These are phyloP conservation scores for Eucalyptus curtisii DNA, from an alignment of 345 rosid genomes.

Conservation along the genomic window DNA sequence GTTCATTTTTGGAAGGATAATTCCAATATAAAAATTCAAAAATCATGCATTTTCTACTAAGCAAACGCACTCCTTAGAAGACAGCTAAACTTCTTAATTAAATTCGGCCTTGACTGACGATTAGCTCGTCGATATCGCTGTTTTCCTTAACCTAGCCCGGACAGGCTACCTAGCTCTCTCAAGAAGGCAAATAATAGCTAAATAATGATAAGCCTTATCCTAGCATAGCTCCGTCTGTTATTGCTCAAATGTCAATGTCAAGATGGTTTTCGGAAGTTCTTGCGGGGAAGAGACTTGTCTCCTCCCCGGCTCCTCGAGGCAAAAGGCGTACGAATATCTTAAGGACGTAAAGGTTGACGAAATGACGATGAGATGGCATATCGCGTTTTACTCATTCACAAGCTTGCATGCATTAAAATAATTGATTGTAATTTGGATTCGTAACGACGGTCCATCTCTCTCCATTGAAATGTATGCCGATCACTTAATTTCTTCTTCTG, in stretches of 20 bases:
- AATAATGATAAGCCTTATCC: not conserved
- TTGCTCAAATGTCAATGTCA: not conserved
- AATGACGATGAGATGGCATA: not conserved
- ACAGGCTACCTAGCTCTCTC: not conserved
- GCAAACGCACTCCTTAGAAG: not conserved
- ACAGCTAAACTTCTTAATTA: not conserved
- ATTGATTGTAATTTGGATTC: not conserved
- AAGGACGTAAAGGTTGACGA: not conserved
- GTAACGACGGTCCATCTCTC: not conserved
- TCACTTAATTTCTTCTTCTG: not conserved
- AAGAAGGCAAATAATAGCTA: not conserved
- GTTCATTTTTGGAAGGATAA: not conserved
- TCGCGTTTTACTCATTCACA: not conserved
- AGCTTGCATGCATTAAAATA: not conserved
- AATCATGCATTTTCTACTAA: not conserved
- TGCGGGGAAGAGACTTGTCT: not conserved
- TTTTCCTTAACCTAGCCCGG: not conserved
- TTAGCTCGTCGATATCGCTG: not conserved
- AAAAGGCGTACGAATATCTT: not conserved
- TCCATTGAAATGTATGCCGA: not conserved
- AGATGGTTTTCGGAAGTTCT: not conserved
- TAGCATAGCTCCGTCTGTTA: not conserved
- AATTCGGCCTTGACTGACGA: not conserved
- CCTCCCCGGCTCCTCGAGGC: not conserved
- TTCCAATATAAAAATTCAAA: no score